Evolutionary conservation across 352 stramenopile species (phyloP).

Genomic region (Pythium phragmiticola): DNA sequence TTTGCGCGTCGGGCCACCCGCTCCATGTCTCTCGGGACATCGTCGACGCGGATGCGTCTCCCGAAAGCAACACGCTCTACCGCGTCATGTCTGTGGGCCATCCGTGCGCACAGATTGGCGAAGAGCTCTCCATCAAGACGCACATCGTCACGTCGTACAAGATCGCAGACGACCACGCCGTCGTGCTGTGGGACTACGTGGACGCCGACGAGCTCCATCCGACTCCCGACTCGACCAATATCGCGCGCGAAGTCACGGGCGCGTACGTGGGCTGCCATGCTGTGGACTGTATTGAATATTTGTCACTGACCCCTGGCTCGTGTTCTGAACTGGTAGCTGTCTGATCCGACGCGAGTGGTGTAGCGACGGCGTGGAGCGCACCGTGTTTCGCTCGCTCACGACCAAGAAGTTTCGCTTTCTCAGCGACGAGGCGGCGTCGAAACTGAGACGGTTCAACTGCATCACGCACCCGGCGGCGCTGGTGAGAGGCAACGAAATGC

Average conservation of each 20-base stretch:
- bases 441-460: background rate
- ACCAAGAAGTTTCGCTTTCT: background rate
- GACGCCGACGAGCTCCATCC: slow-evolving; percentile 38
- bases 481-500: background rate
- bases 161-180: slow-evolving; percentile 28
- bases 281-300: background rate
- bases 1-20: slow-evolving; percentile 5
- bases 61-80: slow-evolving; percentile 2
- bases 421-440: background rate
- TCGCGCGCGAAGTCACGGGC: slow-evolving; percentile 36
- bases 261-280: slow-evolving; percentile 26
- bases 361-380: slow-evolving; percentile 9
- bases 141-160: slow-evolving; percentile 30
- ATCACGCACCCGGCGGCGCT: background rate
- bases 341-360: slow-evolving; percentile 18
- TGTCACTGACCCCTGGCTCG: background rate
- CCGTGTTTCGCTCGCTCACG: slow-evolving; percentile 3
- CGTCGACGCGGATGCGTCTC: slow-evolving; percentile 1
- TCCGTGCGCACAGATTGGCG: background rate
- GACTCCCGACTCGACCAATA: slow-evolving; percentile 23
- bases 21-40: background rate
- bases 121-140: slow-evolving; percentile 18
- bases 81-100: background rate
- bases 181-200: slow-evolving; percentile 42
- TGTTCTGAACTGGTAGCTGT: slow-evolving; percentile 3